These are phyloP conservation scores for Camillea tinctor DNA, from an alignment of 2,329 filamentous ascomycete genomes.

Conservation along the genomic window DNA sequence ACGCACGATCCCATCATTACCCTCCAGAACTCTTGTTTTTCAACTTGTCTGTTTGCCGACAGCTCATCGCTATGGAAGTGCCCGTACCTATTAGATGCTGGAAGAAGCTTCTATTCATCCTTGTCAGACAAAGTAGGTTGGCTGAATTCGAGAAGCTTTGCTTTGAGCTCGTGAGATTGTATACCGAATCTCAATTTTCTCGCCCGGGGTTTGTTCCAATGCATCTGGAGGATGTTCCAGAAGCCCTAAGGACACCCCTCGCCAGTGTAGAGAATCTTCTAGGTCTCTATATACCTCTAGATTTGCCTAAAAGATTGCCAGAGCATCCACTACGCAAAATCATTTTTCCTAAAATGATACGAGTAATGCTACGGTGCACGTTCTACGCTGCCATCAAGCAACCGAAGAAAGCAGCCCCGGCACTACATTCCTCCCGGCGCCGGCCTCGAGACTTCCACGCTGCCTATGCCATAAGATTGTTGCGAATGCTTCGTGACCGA, in stretches of 20 bases:
- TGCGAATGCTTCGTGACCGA: constrained; percentile 33
- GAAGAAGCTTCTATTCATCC: constrained; percentile 42
- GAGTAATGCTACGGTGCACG: constrained; percentile 43
- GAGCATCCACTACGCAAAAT: constrained; percentile 48
- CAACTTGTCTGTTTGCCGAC: constrained; percentile 35
- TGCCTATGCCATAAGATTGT: constrained; percentile 32
- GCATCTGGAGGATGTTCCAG: constrained; percentile 43
- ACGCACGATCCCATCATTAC: constrained; percentile 19
- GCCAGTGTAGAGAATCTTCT: constrained; percentile 32
- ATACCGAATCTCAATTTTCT: constrained; percentile 31
- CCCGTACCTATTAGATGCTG: constrained; percentile 42
- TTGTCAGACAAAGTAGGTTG: constrained; percentile 44
- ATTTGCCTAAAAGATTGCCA: constrained; percentile 41
- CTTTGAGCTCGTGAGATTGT: constrained; percentile 41
- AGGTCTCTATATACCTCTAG: constrained; percentile 39
- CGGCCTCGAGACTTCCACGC: constrained; percentile 27
- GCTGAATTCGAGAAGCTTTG: constrained; percentile 45
- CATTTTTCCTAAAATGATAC: constrained; percentile 42
- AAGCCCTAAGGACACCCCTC: constrained; percentile 30
- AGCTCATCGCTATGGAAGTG: constrained; percentile 39
- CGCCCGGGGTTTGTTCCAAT: constrained; percentile 41
- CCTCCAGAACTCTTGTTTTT: constrained; percentile 26
- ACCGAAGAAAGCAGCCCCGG: constrained; percentile 2
- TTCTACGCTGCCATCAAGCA: constrained; percentile 39
- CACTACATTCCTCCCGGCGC: constrained; percentile 4